Evolutionary conservation across 169 alveolate species (phyloP).

Genomic region (Ichthyophthirius multifiliis): DNA sequence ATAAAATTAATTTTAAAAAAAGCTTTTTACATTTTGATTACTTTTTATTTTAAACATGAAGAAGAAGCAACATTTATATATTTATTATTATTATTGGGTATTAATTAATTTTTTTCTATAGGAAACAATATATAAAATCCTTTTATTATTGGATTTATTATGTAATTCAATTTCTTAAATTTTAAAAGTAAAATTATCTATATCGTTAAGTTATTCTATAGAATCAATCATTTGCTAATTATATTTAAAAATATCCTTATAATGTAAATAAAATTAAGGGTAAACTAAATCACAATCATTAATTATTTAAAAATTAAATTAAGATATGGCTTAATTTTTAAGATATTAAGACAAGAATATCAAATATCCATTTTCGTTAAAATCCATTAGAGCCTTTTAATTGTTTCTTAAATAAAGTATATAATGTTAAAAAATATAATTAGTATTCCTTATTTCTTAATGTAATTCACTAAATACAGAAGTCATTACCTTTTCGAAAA

Average conservation of each 20-base stretch:
- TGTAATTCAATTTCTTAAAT: too few relatives aligned
- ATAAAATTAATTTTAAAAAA: not conserved
- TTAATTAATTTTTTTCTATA: too few relatives aligned
- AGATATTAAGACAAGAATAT: not conserved
- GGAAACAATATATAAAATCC: too few relatives aligned
- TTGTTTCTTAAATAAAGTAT: not conserved
- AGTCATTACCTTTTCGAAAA: constrained; percentile 1
- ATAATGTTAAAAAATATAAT: not conserved
- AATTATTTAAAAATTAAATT: not conserved
- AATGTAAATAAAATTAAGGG: not conserved
- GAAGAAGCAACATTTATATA: too few relatives aligned
- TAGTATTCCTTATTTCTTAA: not conserved
- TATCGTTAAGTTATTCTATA: not conserved
- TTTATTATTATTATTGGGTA: too few relatives aligned
- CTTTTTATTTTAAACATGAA: too few relatives aligned
- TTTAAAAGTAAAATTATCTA: not conserved
- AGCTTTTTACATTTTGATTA: not conserved
- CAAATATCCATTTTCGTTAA: not conserved
- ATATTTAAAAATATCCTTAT: not conserved
- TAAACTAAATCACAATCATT: not conserved
- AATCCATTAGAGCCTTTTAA: not conserved
- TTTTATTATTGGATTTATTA: too few relatives aligned
- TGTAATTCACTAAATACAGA: not conserved
- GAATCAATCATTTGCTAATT: not conserved
- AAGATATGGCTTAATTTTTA: not conserved